Evolutionary conservation across 768 basidiomycete species (phyloP), one percentile per base, ranked within the genome.

Genomic region (Phlebiopsis flavidoalba): DNA sequence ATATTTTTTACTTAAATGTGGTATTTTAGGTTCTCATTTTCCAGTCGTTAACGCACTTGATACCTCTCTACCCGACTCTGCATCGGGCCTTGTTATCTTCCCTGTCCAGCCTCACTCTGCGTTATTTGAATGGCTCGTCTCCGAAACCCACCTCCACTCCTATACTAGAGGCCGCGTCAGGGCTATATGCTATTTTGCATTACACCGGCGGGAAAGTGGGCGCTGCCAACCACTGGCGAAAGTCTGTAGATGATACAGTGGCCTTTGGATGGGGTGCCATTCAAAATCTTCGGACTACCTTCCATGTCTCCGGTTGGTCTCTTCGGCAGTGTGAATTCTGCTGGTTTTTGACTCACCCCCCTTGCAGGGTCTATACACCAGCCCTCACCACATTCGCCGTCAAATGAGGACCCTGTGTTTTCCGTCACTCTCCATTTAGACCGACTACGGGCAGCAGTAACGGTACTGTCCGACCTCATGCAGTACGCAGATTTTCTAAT

Each of bases 171-270:
- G 76, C 84, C 14, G 79, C 86, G 1, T 84, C 84, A 6, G 69
- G 74, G 19, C 77, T 94, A 21, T 89, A 87, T 60, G 74, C 85
- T 3, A 73, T 78, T 22, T 77, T 94, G 5, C 87, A 87, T 70
- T 73, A 83, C 31, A 86, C 88, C 0, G 90, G 90, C 21, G 92
- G 93, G 8, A 94, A 92, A 72, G 85, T 90, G 8, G 89, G 87
- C 24, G 85, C 86, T 15, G 77, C 83, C 11, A 82, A 76, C 55
- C 66, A 88, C 5, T 94, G 92, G 92, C 80, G 86, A 63, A 91
- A 88, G 66, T 84, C 84, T 15, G 60, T 93, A 24, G 89, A 92
- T 53, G 87, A 87, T 31, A 84, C 86, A 1, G 61, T 93, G 53
- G 75, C 74, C 0, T 84, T 87, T 66, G 84, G 82, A n/a, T 87